Base-by-base conservation (phyloP, 768 basidiomycete species). In the Steccherinum ochraceum region DNA sequence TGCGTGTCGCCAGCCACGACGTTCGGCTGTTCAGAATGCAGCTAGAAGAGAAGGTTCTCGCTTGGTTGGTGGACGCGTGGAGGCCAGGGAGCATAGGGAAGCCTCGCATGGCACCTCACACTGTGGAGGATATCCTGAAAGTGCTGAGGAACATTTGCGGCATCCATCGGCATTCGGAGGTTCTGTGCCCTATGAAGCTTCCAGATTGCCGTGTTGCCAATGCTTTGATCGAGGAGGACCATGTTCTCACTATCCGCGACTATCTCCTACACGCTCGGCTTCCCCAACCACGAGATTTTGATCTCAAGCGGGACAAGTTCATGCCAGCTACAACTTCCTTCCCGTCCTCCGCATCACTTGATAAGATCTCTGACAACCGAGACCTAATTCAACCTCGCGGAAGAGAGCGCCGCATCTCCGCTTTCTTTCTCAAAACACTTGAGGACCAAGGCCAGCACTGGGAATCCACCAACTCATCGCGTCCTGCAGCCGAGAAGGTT, bases 41-140 rank as follows among this genome's bases (percentile, higher is more conserved):
- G 24, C 69, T 95, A n/a, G 86, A 91, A 63, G 90, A 92, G 62
- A 90, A 91, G 62, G 83, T 89, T 3, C 63, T 93, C 13, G 76
- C 71, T 48, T 96, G 95, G 93, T 67, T 96, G 26, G 66, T 79
- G 12, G 86, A 86, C 52, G 77, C 74, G 43, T 95, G 92, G 88
- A 68, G 66, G 27, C 64, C 77, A 11, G 61, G 67, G 46, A 60
- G 65, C 49, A 64, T 62, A 43, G 26, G 46, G 1, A 67, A 64
- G 45, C 64, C 68, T 2, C 71, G 71, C 46, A 69, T 84, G 65
- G 75, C 83, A 5, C 64, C 76, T 2, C 73, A 81, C 58, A 72
- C 75, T 10, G 69, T 81, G 23, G 67, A 69, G 21, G 91, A 94
- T 61, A 65, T 89, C 7, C 61, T 91, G 18, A 58, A 64, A 12